These are phyloP conservation scores for Juncus effusus DNA, from an alignment of 176 grass and related monocot genomes.

Conservation along the genomic window DNA sequence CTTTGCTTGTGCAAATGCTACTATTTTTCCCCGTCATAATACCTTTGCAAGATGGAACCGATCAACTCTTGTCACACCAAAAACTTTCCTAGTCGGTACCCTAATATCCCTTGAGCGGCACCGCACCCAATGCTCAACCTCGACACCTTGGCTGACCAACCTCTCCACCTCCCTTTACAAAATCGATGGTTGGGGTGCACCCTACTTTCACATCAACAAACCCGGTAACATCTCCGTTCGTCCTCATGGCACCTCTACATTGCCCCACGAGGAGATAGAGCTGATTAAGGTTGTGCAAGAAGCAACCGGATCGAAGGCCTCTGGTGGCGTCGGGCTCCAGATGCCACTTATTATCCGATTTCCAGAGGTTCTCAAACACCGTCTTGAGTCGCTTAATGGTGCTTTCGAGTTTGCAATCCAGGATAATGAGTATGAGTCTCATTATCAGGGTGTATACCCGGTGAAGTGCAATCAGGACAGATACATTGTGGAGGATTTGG, in stretches of 20 bases:
- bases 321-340: no score
- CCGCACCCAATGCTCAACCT: no score
- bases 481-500: constrained; percentile 8
- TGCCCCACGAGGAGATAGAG: constrained; percentile 16
- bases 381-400: constrained; percentile 9
- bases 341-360: constrained; percentile 35
- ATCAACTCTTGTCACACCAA: no score
- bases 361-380: constrained; percentile 30
- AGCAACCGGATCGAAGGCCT: background rate
- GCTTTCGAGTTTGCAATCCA: constrained; percentile 23
- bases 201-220: constrained; percentile 29
- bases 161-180: constrained; percentile 27
- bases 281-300: background rate
- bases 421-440: background rate
- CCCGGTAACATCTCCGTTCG: constrained; percentile 25
- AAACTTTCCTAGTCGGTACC: no score
- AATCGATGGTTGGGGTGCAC: constrained; percentile 25
- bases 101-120: no score
- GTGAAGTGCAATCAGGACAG: constrained; percentile 32
- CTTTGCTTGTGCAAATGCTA: no score
- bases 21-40: no score
- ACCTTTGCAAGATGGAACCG: no score
- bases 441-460: constrained; percentile 31
- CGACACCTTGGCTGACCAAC: no score
- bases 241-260: background rate